phyloP scores from a whole-genome alignment of 345 rosid genomes.

The Salix viminalis region DNA sequence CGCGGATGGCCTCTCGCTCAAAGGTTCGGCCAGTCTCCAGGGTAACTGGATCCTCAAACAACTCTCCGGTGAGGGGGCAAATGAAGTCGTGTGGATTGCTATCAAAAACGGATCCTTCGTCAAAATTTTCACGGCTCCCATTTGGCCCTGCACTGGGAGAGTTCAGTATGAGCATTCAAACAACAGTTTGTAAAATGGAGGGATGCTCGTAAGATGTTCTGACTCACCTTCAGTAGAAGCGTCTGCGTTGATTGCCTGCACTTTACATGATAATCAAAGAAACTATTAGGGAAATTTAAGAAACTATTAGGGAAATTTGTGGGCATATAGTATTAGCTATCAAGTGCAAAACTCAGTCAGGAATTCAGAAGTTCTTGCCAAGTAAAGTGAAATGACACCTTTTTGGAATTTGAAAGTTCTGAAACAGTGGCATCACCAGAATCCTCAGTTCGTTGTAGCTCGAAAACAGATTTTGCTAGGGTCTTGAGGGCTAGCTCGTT shows the following conservation, averaged over 20 bases:
- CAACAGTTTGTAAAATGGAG: background rate
- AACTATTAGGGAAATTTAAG: background rate
- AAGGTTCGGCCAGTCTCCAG: slow-evolving; percentile 61
- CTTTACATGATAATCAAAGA: background rate
- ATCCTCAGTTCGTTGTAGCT: slow-evolving; percentile 19
- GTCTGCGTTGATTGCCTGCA: slow-evolving; percentile 25
- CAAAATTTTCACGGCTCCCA: slow-evolving; percentile 17
- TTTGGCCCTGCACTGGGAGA: slow-evolving; percentile 30
- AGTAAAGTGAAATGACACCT: slow-evolving; percentile 6
- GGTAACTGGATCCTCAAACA: slow-evolving; percentile 62
- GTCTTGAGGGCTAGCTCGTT: slow-evolving; percentile 34
- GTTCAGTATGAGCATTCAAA: slow-evolving; percentile 12
- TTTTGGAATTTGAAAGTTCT: slow-evolving; percentile 10
- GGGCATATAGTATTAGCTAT: background rate
- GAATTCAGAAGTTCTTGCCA: background rate
- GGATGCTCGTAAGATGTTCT: background rate
- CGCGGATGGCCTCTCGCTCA: slow-evolving; percentile 47
- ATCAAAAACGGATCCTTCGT: slow-evolving; percentile 27
- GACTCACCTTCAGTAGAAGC: slow-evolving; percentile 36
- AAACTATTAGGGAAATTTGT: background rate
- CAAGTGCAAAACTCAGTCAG: background rate
- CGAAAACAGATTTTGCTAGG: slow-evolving; percentile 37
- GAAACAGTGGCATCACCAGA: slow-evolving; percentile 13
- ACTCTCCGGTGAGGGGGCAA: slow-evolving; percentile 51
- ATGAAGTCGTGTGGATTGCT: slow-evolving; percentile 41